Evolutionary conservation across 768 basidiomycete species (phyloP).

Genomic region (Sporobolomyces phaffii): DNA sequence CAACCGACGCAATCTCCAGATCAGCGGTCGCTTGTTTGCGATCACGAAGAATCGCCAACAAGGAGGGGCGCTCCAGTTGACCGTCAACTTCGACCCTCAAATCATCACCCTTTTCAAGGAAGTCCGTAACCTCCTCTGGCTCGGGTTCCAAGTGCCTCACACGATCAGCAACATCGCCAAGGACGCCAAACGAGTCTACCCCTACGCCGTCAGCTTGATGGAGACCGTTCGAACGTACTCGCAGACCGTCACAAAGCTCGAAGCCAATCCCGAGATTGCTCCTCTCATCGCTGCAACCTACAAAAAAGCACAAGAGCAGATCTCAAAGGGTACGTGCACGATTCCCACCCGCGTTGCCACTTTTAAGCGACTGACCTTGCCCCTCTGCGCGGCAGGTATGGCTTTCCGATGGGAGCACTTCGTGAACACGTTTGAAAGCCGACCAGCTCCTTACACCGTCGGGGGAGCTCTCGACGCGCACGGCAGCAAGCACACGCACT

Average conservation of each 20-base stretch:
- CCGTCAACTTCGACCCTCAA: constrained; percentile 96
- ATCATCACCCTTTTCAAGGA: constrained; percentile 99
- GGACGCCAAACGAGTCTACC: constrained; percentile 96
- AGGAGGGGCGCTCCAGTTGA: constrained; percentile 73
- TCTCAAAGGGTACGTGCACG: constrained; percentile 63
- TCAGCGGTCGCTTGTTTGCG: constrained; percentile 86
- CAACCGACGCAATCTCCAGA: constrained; percentile 82
- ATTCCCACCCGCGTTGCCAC: too few species aligned
- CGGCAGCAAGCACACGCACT: constrained; percentile 68
- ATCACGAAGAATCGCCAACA: constrained; percentile 54
- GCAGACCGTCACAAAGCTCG: constrained; percentile 86
- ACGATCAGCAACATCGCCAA: constrained; percentile 93
- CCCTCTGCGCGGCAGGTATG: constrained; percentile 60
- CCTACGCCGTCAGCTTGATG: constrained; percentile 93
- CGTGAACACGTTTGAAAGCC: constrained; percentile 84
- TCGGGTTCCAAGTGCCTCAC: constrained; percentile 92
- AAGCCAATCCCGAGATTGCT: constrained; percentile 82
- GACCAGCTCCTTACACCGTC: constrained; percentile 40
- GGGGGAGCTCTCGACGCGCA: constrained; percentile 54
- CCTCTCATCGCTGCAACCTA: constrained; percentile 92
- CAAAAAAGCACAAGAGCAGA: constrained; percentile 88
- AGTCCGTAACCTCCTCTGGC: constrained; percentile 88
- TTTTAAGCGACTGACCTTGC: background rate
- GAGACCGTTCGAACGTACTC: constrained; percentile 97
- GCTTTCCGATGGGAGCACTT: constrained; percentile 94